A percentile compares a stretch with the other conserved stretches of the same genome.
Evolutionary conservation across 169 alveolate species (phyloP).

Genomic region (Neospora caninum): DNA sequence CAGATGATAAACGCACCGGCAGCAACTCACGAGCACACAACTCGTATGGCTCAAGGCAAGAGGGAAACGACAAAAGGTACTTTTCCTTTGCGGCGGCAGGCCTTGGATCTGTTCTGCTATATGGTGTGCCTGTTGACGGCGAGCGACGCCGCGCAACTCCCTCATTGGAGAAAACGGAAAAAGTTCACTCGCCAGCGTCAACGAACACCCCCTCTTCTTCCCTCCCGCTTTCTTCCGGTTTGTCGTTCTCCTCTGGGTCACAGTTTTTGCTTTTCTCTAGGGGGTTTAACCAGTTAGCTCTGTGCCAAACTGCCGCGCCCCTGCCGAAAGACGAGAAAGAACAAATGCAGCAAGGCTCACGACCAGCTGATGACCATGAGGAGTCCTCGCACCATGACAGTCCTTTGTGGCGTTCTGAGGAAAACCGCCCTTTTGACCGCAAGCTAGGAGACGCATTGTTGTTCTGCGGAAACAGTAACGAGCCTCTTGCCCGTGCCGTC

Average conservation of each 20-base stretch:
- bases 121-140: background rate
- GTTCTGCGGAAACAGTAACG: conserved; percentile 65
- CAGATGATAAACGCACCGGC: background rate
- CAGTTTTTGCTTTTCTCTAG: background rate
- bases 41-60: background rate
- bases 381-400: conserved; percentile 9
- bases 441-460: conserved; percentile 65
- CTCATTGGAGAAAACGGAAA: background rate
- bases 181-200: background rate
- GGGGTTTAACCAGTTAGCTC: background rate
- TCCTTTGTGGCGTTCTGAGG: conserved; percentile 69
- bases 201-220: background rate
- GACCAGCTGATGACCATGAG: background rate
- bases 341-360: background rate
- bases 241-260: background rate
- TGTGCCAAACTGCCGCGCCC: background rate
- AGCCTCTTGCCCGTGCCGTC: conserved; percentile 56
- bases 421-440: conserved; percentile 60
- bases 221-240: background rate
- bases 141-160: background rate
- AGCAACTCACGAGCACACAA: background rate
- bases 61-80: background rate
- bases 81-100: background rate
- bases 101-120: background rate
- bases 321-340: background rate